Conservation (phyloP, 129 eudicot species). For the Escallonia herrerae region DNA sequence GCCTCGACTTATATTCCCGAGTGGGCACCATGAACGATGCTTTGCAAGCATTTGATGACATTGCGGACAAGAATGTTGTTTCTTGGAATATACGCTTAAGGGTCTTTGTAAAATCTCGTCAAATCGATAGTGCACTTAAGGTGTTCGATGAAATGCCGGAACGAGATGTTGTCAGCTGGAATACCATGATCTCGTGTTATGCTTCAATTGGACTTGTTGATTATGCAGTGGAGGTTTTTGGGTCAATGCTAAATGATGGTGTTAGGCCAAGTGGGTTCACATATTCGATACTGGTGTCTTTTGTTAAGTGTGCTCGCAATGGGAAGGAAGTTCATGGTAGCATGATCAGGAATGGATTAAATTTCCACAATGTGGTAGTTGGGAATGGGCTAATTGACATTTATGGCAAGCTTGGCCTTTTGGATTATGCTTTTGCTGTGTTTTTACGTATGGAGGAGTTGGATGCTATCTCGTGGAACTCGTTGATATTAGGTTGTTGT, state of each 20-base stretch:
- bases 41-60: conserved; percentile 46
- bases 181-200: conserved; percentile 51
- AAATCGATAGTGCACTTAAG: conserved; percentile 35
- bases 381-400: conserved; percentile 74
- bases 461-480: conserved; percentile 80
- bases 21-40: conserved; percentile 32
- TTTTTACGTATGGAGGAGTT: conserved; percentile 48
- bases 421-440: conserved; percentile 68
- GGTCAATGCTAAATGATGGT: conserved; percentile 39
- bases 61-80: conserved; percentile 42
- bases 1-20: conserved; percentile 47
- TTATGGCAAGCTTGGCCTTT: conserved; percentile 58
- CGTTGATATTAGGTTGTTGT: conserved; percentile 55
- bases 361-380: conserved; percentile 35
- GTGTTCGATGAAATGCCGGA: conserved; percentile 68
- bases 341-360: conserved; percentile 37
- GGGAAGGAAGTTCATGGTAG: conserved; percentile 57
- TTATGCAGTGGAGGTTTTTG: conserved; percentile 24
- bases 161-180: conserved; percentile 70
- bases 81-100: conserved; percentile 80
- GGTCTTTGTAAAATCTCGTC: conserved; percentile 28
- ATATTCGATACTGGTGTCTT: conserved; percentile 42
- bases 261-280: conserved; percentile 56
- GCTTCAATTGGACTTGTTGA: conserved; percentile 29
- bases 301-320: conserved; percentile 16